Percentiles rank a stretch among this genome's conserved stretches.
These are phyloP conservation scores for Boletus reticulatus DNA, from an alignment of 768 basidiomycete genomes.

Conservation along the genomic window DNA sequence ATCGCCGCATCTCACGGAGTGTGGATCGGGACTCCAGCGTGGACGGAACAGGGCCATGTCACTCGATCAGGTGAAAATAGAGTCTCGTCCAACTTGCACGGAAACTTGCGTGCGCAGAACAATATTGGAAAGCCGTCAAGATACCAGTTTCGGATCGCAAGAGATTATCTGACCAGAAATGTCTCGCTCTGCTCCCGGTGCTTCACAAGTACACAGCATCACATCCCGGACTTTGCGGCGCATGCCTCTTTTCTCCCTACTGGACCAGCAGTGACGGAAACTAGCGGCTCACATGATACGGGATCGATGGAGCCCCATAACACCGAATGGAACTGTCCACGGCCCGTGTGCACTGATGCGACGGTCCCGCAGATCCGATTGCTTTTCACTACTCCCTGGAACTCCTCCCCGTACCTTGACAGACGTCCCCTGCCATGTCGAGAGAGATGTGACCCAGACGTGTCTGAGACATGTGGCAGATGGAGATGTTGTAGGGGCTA, in stretches of 20 bases:
- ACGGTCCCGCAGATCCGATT: constrained; percentile 20
- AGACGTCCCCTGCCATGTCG: neutral
- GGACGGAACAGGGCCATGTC: neutral
- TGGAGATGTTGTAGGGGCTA: neutral
- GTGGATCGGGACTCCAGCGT: constrained; percentile 12
- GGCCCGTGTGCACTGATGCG: neutral
- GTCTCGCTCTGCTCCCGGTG: constrained; percentile 6
- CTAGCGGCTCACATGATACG: constrained; percentile 19
- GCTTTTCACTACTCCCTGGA: neutral
- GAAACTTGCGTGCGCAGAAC: neutral
- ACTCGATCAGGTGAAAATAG: constrained; percentile 16
- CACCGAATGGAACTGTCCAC: neutral
- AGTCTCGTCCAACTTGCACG: neutral
- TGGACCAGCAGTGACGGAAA: constrained; percentile 11
- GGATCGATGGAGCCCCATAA: constrained; percentile 13
- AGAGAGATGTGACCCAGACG: neutral
- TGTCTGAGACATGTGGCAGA: constrained; percentile 6
- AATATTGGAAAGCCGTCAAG: constrained; percentile 10
- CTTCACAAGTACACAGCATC: constrained; percentile 9
- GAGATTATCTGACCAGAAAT: constrained; percentile 14
- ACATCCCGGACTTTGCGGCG: constrained; percentile 31
- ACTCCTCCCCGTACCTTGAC: neutral
- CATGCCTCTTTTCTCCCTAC: neutral
- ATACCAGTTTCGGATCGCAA: constrained; percentile 12
- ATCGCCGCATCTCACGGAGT: constrained; percentile 25